Conservation (phyloP, 1,284 basidiomycete species). For the Phylloporus sp. region DNA sequence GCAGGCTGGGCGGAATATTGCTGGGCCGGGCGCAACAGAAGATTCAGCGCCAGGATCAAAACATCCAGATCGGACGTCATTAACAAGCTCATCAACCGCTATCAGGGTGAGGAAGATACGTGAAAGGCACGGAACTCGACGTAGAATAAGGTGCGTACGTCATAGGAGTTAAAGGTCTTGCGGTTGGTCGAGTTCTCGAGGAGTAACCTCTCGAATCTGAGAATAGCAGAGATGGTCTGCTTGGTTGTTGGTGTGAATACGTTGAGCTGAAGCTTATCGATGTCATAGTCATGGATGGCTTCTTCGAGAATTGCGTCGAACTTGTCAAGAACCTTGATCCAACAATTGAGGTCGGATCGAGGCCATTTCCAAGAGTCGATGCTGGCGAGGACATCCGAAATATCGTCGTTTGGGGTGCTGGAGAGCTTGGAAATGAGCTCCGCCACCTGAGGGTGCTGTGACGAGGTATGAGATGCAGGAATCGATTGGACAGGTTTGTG, state of each 20-base stretch:
- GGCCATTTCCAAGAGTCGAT: conserved; percentile 93
- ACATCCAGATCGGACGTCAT: conserved; percentile 91
- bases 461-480: conserved; percentile 27
- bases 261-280: conserved; percentile 83
- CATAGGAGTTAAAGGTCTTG: conserved; percentile 96
- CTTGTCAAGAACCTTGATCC: conserved; percentile 95
- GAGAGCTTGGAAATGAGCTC: conserved; percentile 75
- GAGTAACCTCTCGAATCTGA: conserved; percentile 88
- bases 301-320: conserved; percentile 90
- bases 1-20: conserved; percentile 89
- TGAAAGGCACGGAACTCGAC: conserved; percentile 19
- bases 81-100: conserved; percentile 91
- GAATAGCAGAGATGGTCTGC: conserved; percentile 78
- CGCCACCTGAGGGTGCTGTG: conserved; percentile 74
- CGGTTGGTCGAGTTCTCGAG: conserved; percentile 98
- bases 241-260: conserved; percentile 82
- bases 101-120: conserved; percentile 13
- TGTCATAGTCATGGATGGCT: conserved; percentile 81
- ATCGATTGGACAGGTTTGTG: conserved; percentile 29
- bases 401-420: conserved; percentile 65
- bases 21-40: conserved; percentile 91
- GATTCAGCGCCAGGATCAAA: conserved; percentile 81
- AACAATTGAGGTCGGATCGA: conserved; percentile 95
- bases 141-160: conserved; percentile 62
- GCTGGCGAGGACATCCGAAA: conserved; percentile 63